phyloP scores from a whole-genome alignment of 345 rosid genomes.

The Pugionium dolabratum region DNA sequence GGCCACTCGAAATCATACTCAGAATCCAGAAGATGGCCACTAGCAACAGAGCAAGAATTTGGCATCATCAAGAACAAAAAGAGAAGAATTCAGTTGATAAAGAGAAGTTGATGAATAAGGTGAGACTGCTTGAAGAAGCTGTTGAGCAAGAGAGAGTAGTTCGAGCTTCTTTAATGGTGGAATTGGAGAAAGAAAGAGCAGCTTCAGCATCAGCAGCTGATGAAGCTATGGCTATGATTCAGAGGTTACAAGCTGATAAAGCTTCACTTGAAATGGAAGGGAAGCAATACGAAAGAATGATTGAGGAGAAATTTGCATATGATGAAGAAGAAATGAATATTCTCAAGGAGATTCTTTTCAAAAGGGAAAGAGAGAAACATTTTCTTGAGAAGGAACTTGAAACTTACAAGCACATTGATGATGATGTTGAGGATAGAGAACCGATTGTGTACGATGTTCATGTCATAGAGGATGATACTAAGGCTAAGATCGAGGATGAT shows the following conservation, averaged over 20 bases:
- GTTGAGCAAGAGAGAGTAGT: constrained; percentile 58
- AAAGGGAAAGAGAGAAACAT: constrained; percentile 75
- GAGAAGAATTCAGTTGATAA: constrained; percentile 39
- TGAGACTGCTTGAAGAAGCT: constrained; percentile 53
- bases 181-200: constrained; percentile 81
- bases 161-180: constrained; percentile 50
- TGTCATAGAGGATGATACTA: constrained; percentile 54
- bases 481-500: constrained; percentile 35
- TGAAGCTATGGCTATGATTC: constrained; percentile 94
- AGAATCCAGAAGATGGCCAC: constrained; percentile 50
- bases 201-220: constrained; percentile 86
- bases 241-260: constrained; percentile 76
- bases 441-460: constrained; percentile 71
- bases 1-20: constrained; percentile 50
- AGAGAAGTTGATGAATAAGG: constrained; percentile 38
- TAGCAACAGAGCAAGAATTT: constrained; percentile 42
- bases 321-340: constrained; percentile 85
- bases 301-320: constrained; percentile 78
- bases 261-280: constrained; percentile 86
- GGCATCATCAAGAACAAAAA: constrained; percentile 44
- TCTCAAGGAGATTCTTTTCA: constrained; percentile 76
- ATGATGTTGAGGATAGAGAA: constrained; percentile 29
- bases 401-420: constrained; percentile 56
- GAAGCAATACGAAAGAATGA: constrained; percentile 80
- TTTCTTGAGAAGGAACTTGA: constrained; percentile 79